Evolutionary conservation across 495 filamentous ascomycete genomes (phyloP), one percentile per base, ranked within the genome.

Genomic region (Daldinia grandis): DNA sequence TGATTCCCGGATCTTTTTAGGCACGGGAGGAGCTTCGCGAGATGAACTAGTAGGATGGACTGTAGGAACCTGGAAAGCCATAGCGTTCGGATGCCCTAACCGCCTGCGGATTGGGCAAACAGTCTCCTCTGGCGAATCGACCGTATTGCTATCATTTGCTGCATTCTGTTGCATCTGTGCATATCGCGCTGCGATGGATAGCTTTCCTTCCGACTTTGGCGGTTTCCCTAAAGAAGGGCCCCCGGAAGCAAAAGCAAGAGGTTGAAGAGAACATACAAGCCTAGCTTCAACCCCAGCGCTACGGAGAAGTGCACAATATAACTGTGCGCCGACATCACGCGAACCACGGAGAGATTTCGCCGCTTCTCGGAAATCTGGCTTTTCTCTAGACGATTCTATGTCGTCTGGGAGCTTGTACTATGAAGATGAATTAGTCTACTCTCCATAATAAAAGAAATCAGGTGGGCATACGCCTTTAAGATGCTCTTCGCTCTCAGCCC

Each of bases 181-280:
- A 71, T 68, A 58, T 80, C 76, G 55, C 42, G 74, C 51, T 65
- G 76, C 61, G 64, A 74, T 27, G 40, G 76, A 66, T 21, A 75
- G 40, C 6, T 66, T 73, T 15, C 31, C 58, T 53, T 75, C 76
- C 17, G 56, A 64, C 66, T 69, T 85, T 15, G 31, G 74, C 54
- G 84, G 79, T 66, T 87, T 90, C 0, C 85, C 74, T 73, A 81
- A 72, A 1, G 78, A 67, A 28, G 84, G 82, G 15, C 74, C 82
- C 1, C 85, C 84, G 1, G 89, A 85, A 24, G 83, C 85, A 70
- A 95, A 95, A 2, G 92, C 83, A 3, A 99, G 83, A 0, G 89
- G 86, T 72, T 98, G 94, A 12, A 99, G 83, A 8, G 96, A 99
- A 79, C 94, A 98, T 1, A 98, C 92, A 2, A 99, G 85, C 15